Percentiles rank a stretch among this genome's conserved stretches.
Conservation (phyloP, 805 yeast species). For the Cyberlindnera americana region DNA sequence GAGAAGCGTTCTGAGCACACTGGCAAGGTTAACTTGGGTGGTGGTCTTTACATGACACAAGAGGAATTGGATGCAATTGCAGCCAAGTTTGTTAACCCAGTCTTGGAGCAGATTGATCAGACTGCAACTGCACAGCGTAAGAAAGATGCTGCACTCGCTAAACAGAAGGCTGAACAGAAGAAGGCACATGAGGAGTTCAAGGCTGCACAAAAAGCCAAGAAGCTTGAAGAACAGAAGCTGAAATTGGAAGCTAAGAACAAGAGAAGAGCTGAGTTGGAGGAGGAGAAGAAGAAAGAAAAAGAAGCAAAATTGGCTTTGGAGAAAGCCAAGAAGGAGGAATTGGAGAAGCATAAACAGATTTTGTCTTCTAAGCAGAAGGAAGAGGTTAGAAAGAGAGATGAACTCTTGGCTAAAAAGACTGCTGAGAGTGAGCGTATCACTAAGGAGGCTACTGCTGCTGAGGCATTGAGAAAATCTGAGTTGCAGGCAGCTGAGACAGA, state of each 20-base stretch:
- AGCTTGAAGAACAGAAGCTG: constrained; percentile 44
- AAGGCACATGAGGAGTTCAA: constrained; percentile 40
- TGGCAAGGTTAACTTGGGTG: constrained; percentile 76
- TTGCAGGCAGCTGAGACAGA: constrained; percentile 42
- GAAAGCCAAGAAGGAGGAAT: constrained; percentile 33
- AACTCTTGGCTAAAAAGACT: constrained; percentile 31
- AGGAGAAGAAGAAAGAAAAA: constrained; percentile 30
- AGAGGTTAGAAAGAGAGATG: constrained; percentile 24
- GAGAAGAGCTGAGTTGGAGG: constrained; percentile 34
- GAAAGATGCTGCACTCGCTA: constrained; percentile 43
- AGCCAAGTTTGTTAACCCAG: constrained; percentile 74
- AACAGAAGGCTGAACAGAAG: constrained; percentile 34
- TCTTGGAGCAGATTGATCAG: constrained; percentile 64
- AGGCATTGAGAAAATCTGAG: constrained; percentile 44
- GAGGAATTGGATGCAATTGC: constrained; percentile 81
- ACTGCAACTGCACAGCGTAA: constrained; percentile 70
- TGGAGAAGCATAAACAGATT: constrained; percentile 35
- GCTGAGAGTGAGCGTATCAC: constrained; percentile 23
- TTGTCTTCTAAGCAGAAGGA: constrained; percentile 32
- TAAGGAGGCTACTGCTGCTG: constrained; percentile 35
- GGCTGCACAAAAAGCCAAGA: constrained; percentile 35
- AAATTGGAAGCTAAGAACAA: constrained; percentile 41
- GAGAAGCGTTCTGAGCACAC: constrained; percentile 47
- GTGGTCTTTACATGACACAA: constrained; percentile 75
- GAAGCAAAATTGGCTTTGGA: constrained; percentile 28